A percentile compares a stretch with the other conserved stretches of the same genome.
Conservation (phyloP, 768 basidiomycete species). For the Dentipellis fragilis region DNA sequence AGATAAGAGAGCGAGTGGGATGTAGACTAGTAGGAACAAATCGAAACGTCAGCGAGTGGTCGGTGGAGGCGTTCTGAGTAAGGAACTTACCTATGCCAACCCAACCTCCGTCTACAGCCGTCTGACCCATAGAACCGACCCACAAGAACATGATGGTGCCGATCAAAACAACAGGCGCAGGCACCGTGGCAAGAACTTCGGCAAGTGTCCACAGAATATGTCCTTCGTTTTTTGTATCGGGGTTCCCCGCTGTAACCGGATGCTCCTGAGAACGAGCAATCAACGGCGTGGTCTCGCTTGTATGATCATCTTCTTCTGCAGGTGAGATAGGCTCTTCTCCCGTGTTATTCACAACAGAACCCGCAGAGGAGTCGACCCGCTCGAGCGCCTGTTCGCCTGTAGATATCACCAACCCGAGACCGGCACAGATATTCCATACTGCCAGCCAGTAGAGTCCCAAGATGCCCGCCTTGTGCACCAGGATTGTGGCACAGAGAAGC, state of each 20-base stretch:
- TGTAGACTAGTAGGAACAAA: not conserved
- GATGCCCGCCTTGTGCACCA: constrained; percentile 30
- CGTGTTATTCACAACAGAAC: not conserved
- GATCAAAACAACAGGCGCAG: constrained; percentile 43
- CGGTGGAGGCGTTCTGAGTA: not conserved
- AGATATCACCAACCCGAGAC: constrained; percentile 30
- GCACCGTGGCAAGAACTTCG: constrained; percentile 24
- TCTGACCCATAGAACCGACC: constrained; percentile 38
- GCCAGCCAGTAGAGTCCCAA: constrained; percentile 51
- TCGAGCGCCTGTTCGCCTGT: constrained; percentile 11
- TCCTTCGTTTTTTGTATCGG: too few species aligned
- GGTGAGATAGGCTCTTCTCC: not conserved
- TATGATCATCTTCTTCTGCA: constrained; percentile 8
- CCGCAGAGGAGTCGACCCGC: not conserved
- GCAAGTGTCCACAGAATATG: not conserved
- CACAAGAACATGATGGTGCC: constrained; percentile 34
- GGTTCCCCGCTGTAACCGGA: not conserved
- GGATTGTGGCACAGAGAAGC: constrained; percentile 39
- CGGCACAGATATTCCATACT: constrained; percentile 39
- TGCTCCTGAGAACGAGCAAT: not conserved
- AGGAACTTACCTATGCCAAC: constrained; percentile 32
- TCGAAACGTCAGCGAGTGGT: not conserved
- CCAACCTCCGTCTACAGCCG: constrained; percentile 51
- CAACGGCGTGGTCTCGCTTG: constrained; percentile 9
- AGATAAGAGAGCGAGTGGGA: not conserved